Base-by-base conservation (phyloP, 2,329 filamentous ascomycete species). In the Calonectria crousiana region DNA sequence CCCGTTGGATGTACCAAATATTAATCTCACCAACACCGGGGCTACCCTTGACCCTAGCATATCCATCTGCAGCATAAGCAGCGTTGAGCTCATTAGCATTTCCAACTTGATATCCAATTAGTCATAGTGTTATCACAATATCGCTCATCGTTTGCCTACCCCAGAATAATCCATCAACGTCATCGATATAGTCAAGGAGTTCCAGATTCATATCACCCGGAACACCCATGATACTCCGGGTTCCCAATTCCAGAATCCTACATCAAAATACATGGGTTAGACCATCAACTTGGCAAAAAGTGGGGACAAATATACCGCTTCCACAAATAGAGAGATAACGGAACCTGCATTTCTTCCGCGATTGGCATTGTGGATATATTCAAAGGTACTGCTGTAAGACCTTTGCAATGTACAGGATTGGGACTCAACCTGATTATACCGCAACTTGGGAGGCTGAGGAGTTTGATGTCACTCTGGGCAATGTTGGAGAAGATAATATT, bases 41-140 rank as follows among this genome's bases (percentile, higher is more conserved):
- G 28, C 70, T 53, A 1, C 70, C 70, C 41, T 75, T 75, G 14
- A 73, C 52, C 28, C 73, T 38, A 5, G 73, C 73, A 23, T 75
- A 75, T 26, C 73, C 73, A 44, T 75, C 73, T 32, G 73, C 73
- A 28, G 73, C 73, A n/a, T 75, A 75, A 11, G 70, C 73, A 28
- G 73, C 73, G 11, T 75, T 75, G 1, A 75, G 32, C 30, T 75
- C 73, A 10, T 75, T 75, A 5, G 70, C 58, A 41, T 75, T 75
- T 20, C 73, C 73, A 20, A 75, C 73, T 74, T 34, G 26, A 13
- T 11, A 58, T 23, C 6, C 6, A 23, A 23, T 60, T 26, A 60
- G 56, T 20, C 41, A 44, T 44, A 2, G 5, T 4, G 20, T 0
- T 20, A 26, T 28, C 3, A 5, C 20, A 32, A 14, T 32, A 20